Conservation (phyloP, 495 filamentous ascomycete genomes). For the Podospora fimiseda region DNA sequence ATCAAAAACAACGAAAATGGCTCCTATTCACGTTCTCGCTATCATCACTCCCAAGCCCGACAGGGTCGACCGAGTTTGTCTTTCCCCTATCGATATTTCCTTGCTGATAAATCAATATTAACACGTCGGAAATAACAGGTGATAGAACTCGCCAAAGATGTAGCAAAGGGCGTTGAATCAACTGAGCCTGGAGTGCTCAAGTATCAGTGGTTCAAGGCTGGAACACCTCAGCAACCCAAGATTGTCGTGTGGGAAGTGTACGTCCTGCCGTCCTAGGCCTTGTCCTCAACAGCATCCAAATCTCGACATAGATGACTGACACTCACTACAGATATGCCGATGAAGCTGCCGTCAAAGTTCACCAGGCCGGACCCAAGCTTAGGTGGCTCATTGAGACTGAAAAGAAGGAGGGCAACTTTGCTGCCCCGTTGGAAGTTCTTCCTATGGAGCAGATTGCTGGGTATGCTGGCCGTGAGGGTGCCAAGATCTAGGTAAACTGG, state of each 20-base stretch:
- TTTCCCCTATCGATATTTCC: not conserved
- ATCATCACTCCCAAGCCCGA: slow-evolving; percentile 19
- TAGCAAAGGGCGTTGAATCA: slow-evolving; percentile 11
- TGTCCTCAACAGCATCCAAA: not conserved
- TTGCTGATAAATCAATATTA: not conserved
- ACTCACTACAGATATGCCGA: slow-evolving; percentile 14
- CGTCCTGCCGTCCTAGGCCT: not conserved
- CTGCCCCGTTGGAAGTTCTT: slow-evolving; percentile 12
- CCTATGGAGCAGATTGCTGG: slow-evolving; percentile 11
- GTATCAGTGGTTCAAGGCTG: slow-evolving; percentile 20
- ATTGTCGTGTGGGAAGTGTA: slow-evolving; percentile 20
- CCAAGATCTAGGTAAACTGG: not conserved
- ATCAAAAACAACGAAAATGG: not conserved
- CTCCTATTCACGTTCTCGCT: slow-evolving; percentile 7
- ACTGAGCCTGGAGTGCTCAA: slow-evolving; percentile 18
- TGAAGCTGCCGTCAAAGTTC: slow-evolving; percentile 15
- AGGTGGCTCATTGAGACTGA: slow-evolving; percentile 8
- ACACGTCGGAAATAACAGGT: slow-evolving; percentile 7
- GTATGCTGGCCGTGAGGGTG: not conserved
- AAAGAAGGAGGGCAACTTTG: slow-evolving; percentile 16
- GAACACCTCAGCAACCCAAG: slow-evolving; percentile 10
- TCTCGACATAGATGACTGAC: not conserved
- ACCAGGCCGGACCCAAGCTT: slow-evolving; percentile 15
- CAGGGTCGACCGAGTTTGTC: slow-evolving; percentile 13
- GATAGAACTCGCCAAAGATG: slow-evolving; percentile 12